phyloP scores from a whole-genome alignment of 352 stramenopile genomes.

The Globisporangium cystogenes region DNA sequence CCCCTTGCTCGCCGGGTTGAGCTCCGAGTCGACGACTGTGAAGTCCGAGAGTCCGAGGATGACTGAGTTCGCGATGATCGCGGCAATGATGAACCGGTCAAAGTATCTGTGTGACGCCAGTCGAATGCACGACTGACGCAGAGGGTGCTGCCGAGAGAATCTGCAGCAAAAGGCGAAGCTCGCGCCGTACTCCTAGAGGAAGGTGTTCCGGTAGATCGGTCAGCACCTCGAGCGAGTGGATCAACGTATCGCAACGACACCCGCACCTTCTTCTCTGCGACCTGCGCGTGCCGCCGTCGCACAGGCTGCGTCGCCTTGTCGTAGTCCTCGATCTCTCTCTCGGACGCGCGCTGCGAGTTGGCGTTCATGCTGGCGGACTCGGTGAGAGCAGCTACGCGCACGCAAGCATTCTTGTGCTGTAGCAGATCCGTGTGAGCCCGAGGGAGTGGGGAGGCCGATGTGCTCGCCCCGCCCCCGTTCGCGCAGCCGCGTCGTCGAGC shows the following conservation, averaged over 20 bases:
- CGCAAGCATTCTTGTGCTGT: slow-evolving; percentile 7
- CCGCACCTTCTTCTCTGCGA: slow-evolving; percentile 11
- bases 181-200: slow-evolving; percentile 38
- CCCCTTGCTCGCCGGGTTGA: slow-evolving; percentile 58
- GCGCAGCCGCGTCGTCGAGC: no score
- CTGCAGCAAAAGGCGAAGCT: slow-evolving; percentile 36
- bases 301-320: slow-evolving; percentile 3
- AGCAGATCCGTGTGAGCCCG: no score
- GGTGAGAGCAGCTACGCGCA: neutral
- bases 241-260: neutral
- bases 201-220: no score
- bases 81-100: slow-evolving; percentile 79
- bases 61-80: slow-evolving; percentile 85
- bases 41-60: slow-evolving; percentile 86
- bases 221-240: no score
- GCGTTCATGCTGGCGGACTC: slow-evolving; percentile 3
- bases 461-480: no score
- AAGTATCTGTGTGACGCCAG: slow-evolving; percentile 62
- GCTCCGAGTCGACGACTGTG: slow-evolving; percentile 47
- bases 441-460: no score
- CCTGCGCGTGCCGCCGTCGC: slow-evolving; percentile 8
- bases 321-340: slow-evolving; percentile 5
- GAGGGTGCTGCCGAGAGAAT: slow-evolving; percentile 36
- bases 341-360: neutral
- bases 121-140: slow-evolving; percentile 45